A percentile compares a stretch with the other conserved stretches of the same genome.
Evolutionary conservation across 352 stramenopile genomes (phyloP).

Genomic region (Aphanomyces invadans): DNA sequence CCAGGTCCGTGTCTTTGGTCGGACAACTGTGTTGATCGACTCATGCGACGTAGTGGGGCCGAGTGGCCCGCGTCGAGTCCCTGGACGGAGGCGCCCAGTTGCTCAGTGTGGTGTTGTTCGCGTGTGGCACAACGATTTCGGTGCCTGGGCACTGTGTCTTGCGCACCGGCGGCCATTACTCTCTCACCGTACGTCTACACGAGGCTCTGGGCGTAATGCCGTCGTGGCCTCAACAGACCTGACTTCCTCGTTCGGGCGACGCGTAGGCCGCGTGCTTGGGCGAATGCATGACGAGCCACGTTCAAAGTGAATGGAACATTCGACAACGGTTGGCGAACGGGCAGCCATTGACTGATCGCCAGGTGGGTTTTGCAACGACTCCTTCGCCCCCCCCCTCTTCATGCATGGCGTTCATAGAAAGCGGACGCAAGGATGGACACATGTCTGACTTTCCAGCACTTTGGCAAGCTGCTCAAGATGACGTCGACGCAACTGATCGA

Average conservation of each 20-base stretch:
- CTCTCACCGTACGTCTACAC: slow-evolving; percentile 5
- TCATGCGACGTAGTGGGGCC: slow-evolving; percentile 8
- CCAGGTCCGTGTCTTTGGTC: slow-evolving; percentile 5
- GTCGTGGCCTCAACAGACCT: not conserved
- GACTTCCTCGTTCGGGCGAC: not conserved
- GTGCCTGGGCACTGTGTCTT: slow-evolving; percentile 6
- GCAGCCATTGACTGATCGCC: too few species aligned
- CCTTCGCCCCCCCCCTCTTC: too few species aligned
- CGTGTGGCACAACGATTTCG: not conserved
- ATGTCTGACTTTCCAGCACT: slow-evolving; percentile 16
- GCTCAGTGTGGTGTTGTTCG: slow-evolving; percentile 8
- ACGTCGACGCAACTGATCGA: slow-evolving; percentile 16
- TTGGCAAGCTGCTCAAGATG: not conserved
- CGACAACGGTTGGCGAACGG: too few species aligned
- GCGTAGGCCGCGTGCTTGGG: slow-evolving; percentile 9
- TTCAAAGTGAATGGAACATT: slow-evolving; percentile 11
- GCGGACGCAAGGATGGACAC: slow-evolving; percentile 15
- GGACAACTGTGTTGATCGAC: too few species aligned
- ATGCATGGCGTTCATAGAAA: not conserved
- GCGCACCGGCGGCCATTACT: not conserved
- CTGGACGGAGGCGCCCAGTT: slow-evolving; percentile 6
- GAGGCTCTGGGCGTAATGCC: not conserved
- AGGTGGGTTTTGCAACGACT: too few species aligned
- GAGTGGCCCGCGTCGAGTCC: not conserved
- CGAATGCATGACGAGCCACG: slow-evolving; percentile 7